Evolutionary conservation across 495 filamentous ascomycete genomes (phyloP), one percentile per base, ranked within the genome.

Genomic region (Penicillium fimorum): DNA sequence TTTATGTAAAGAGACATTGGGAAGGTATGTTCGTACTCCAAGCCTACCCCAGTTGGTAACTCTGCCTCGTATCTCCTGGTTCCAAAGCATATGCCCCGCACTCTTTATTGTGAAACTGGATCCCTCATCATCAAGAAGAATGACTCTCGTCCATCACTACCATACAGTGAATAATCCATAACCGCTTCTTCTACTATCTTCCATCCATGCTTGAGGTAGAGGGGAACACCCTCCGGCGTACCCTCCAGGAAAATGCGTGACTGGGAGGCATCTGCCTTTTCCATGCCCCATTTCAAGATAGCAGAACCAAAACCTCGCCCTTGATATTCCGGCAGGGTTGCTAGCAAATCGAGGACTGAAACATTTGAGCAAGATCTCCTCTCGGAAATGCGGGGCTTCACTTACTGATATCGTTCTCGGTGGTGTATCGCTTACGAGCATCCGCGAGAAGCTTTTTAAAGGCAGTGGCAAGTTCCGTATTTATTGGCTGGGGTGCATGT

Each of bases 191-290:
- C 76, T 7, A 78, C 54, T 10, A 66, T 58, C 53, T 72, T 60
- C 69, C 81, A 86, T 9, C 84, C 84, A 58, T 75, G 61, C 56
- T 74, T 76, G 47, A 76, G 51, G 69, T 87, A 87, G n/a, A 87
- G 24, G 10, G 68, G 66, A 35, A 69, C 69, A 9, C 83, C 83
- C 9, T 70, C 70, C 7, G 71, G 75, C 32, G 81, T 82, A 0
- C 80, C 78, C 53, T 85, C 82, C 5, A 87, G 60, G 66, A 79
- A 87, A 5, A 78, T 63, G 45, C 75, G 71, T 24, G 69, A 57
- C 0, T 73, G 71, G 15, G 65, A 71, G 18, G 68, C 63, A 66
- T 86, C 83, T 7, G 80, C 82, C 60, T 70, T 70, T 25, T 69
- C 59, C 7, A 77, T 54, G 0, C 82, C 82, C 74, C 77, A 82